These are phyloP conservation scores for Aureobasidium sp. DNA, from an alignment of 2,329 filamentous ascomycete genomes.

Conservation along the genomic window DNA sequence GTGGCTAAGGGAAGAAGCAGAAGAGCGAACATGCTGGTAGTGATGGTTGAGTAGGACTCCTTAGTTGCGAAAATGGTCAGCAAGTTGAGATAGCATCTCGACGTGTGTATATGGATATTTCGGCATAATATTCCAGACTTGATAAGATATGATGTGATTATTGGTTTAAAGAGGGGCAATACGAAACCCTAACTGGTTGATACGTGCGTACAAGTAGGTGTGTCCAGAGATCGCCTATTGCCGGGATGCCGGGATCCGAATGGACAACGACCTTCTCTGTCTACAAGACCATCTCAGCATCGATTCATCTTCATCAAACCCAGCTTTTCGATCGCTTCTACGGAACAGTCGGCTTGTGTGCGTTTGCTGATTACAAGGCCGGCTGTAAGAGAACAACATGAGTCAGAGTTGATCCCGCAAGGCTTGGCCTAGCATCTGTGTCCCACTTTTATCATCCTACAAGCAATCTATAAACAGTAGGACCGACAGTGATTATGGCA, in stretches of 20 bases:
- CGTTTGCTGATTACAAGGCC: no score
- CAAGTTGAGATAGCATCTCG: background rate
- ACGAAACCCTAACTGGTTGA: background rate
- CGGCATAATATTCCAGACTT: no score
- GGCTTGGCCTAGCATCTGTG: background rate
- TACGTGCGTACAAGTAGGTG: no score
- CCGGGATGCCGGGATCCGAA: no score
- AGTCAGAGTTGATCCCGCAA: background rate
- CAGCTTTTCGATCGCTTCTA: no score
- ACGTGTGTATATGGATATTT: background rate
- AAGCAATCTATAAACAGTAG: background rate
- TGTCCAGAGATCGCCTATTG: no score
- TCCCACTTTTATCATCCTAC: background rate
- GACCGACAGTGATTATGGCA: background rate
- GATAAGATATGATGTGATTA: background rate
- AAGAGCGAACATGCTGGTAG: background rate
- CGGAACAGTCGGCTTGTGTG: no score
- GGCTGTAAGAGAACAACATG: no score
- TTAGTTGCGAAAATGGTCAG: no score
- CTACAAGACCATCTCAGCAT: no score
- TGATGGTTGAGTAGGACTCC: background rate
- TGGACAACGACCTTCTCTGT: no score
- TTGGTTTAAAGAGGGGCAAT: background rate
- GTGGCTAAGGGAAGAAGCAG: background rate
- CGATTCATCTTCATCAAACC: no score